Conservation (phyloP, 192 early-diverging fungal genomes). For the Pilaira anomala region DNA sequence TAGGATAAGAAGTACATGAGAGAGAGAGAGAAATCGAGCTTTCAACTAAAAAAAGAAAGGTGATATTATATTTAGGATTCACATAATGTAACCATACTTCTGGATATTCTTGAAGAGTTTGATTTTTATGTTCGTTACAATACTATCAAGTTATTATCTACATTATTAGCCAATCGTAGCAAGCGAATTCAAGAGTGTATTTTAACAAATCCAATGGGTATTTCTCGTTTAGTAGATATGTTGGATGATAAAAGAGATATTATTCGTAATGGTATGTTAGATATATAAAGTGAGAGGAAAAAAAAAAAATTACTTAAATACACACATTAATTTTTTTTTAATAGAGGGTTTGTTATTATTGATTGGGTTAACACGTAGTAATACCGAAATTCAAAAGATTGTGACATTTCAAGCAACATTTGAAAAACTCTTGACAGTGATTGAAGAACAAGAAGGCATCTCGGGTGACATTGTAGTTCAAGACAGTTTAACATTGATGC, state of each 20-base stretch:
- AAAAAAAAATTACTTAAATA: neutral
- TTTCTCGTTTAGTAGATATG: conserved; percentile 88
- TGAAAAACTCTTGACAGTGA: conserved; percentile 84
- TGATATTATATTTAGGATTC: conserved; percentile 56
- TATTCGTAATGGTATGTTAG: conserved; percentile 87
- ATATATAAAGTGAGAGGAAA: neutral
- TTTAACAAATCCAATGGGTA: conserved; percentile 80
- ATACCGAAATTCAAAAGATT: conserved; percentile 98
- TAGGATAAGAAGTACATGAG: neutral
- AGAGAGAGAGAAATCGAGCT: neutral
- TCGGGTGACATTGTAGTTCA: conserved; percentile 95
- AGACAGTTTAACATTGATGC: conserved; percentile 90
- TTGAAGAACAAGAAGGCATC: conserved; percentile 87
- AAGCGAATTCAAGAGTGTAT: conserved; percentile 77
- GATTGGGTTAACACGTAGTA: conserved; percentile 86
- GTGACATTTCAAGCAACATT: conserved; percentile 99
- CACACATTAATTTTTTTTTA: neutral
- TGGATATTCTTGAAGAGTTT: conserved; percentile 85
- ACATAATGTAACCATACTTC: conserved; percentile 69
- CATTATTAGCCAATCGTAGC: conserved; percentile 61
- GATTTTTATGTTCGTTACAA: conserved; percentile 97
- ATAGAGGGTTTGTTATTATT: conserved; percentile 88
- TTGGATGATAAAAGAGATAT: conserved; percentile 92
- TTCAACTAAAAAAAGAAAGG: conserved; percentile 24
- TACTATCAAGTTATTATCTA: conserved; percentile 80